These are phyloP conservation scores for Barnettozyma californica DNA, from an alignment of 805 yeast species.

Conservation along the genomic window DNA sequence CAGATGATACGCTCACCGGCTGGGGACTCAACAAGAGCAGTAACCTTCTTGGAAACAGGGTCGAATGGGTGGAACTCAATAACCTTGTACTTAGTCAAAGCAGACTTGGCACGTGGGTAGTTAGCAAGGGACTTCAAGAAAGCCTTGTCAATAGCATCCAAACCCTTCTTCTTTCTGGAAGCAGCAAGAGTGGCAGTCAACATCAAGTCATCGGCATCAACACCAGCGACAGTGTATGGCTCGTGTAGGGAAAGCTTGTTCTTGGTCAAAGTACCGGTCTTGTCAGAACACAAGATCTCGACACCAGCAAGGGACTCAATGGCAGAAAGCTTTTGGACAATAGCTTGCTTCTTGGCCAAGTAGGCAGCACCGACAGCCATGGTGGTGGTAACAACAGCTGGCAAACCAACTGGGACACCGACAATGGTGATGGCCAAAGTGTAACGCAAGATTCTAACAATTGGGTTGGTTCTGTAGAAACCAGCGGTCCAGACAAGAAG, in stretches of 20 bases:
- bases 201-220: constrained; percentile 92
- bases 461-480: constrained; percentile 87
- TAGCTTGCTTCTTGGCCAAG: constrained; percentile 94
- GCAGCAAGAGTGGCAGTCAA: constrained; percentile 97
- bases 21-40: constrained; percentile 92
- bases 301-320: constrained; percentile 97
- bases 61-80: constrained; percentile 95
- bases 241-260: constrained; percentile 93
- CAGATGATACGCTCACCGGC: constrained; percentile 92
- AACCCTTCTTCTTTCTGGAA: constrained; percentile 96
- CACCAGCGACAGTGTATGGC: constrained; percentile 98
- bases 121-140: constrained; percentile 83
- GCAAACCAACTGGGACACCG: constrained; percentile 98
- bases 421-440: constrained; percentile 93
- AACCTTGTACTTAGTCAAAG: constrained; percentile 90
- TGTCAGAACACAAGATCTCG: constrained; percentile 95
- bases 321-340: constrained; percentile 94
- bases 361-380: constrained; percentile 99
- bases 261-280: constrained; percentile 97
- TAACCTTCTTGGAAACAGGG: constrained; percentile 95
- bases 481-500: constrained; percentile 88
- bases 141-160: constrained; percentile 96
- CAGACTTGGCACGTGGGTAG: constrained; percentile 91
- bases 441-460: constrained; percentile 85
- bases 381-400: constrained; percentile 97